Base-by-base conservation (phyloP, 805 yeast genomes). In the Myxozyma monticola region DNA sequence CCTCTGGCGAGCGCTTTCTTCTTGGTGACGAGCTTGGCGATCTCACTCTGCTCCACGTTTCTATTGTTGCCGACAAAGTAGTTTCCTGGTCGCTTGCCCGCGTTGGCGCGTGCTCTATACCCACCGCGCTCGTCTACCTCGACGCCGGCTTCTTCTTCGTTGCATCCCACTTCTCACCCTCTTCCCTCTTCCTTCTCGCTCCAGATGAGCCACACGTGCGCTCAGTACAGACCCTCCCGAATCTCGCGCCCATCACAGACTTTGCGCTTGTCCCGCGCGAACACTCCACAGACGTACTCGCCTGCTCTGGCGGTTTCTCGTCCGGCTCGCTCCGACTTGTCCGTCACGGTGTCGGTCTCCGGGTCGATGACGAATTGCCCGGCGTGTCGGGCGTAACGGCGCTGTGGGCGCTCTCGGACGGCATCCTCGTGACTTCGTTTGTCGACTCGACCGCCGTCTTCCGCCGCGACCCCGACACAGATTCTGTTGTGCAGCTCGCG, bases 261-360 rank as follows among this genome's bases (percentile, higher is more conserved):
- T 57, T 57, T 25, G 49, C 44, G 24, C 49, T 55, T 4, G 36
- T 49, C 15, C 24, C 21, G 20, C 40, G 50, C 9, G 59, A 54
- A 14, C 43, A 39, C 20, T 12, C 56, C 7, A 30, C 43, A 3
- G 55, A 50, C 29, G 46, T 57, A 4, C 36, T 57, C 10, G 56
- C 60, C 0, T 57, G 61, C 47, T 51, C 58, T 6, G 61, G 61
- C 15, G 61, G 51, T n/a, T 57, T 58, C 33, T 52, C 46, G 43
- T 50, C 57, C 2, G 61, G 61, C 15, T 45, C 58, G 7, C 37
- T 57, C 7, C 30, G 60, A 4, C 39, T 57, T 12, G 47, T 57
- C 10, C 48, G 53, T 5, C 36, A 51, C 14, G 57, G 61, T 10
- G 56, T 57, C 21, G 56, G 57, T n/a, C 49, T 57, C 17, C 53